A percentile compares a stretch with the other conserved stretches of the same genome.
Evolutionary conservation across 129 eudicot species (phyloP).

Genomic region (Gnaphalium uliginosum): DNA sequence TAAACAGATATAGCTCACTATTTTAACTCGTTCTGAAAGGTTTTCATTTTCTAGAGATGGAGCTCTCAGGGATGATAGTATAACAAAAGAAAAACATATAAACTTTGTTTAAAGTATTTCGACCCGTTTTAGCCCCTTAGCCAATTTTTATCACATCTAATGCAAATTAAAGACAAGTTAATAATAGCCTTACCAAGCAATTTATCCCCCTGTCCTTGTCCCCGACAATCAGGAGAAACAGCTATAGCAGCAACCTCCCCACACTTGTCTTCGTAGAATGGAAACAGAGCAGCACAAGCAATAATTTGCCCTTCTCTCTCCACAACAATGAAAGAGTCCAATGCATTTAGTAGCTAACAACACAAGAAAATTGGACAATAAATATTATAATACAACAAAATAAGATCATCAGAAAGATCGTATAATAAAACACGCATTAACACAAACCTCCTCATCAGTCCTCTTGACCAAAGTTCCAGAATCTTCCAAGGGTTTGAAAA

Average conservation of each 20-base stretch:
- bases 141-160: neutral
- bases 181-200: conserved; percentile 62
- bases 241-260: conserved; percentile 97
- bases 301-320: conserved; percentile 97
- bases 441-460: conserved; percentile 74
- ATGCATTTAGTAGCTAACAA: conserved; percentile 56
- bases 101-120: neutral
- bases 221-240: conserved; percentile 98
- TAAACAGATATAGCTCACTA: neutral
- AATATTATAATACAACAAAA: conserved; percentile 5
- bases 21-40: neutral
- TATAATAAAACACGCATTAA: neutral
- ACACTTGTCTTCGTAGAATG: conserved; percentile 72
- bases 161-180: neutral
- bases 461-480: conserved; percentile 87
- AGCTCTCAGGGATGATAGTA: neutral
- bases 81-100: neutral
- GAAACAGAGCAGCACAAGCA: conserved; percentile 92
- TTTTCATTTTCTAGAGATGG: neutral
- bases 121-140: neutral
- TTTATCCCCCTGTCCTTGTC: conserved; percentile 98
- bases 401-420: neutral
- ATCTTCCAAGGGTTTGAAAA: conserved; percentile 79
- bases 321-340: conserved; percentile 79
- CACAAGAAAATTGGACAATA: conserved; percentile 6